Evolutionary conservation across 805 yeast species (phyloP).

Genomic region (Pichia deserticola): DNA sequence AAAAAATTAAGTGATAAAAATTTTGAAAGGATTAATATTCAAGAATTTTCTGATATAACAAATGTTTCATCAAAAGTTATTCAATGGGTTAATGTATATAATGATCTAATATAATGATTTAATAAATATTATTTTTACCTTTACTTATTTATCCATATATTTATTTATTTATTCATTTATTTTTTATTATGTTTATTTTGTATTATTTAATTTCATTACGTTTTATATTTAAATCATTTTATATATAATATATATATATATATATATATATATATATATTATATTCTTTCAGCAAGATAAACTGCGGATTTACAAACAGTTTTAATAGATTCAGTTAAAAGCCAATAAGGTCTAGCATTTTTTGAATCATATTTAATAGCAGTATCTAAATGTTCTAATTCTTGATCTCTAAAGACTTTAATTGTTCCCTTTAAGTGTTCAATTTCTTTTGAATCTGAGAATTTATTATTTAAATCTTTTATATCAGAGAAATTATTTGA

Average conservation of each 20-base stretch:
- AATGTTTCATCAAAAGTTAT: constrained; percentile 72
- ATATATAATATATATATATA: not conserved
- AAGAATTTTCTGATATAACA: constrained; percentile 78
- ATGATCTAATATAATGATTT: constrained; percentile 20
- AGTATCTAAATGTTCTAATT: constrained; percentile 88
- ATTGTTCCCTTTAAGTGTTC: constrained; percentile 51
- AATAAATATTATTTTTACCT: too few relatives aligned
- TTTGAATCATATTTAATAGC: constrained; percentile 91
- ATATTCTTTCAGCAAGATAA: constrained; percentile 82
- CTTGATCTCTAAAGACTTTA: constrained; percentile 83
- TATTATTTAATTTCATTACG: too few relatives aligned
- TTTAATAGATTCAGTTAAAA: constrained; percentile 84
- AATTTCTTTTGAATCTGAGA: constrained; percentile 46
- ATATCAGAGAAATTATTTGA: constrained; percentile 54
- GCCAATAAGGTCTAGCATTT: constrained; percentile 84
- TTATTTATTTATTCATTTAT: not conserved
- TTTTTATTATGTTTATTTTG: not conserved
- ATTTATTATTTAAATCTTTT: constrained; percentile 23
- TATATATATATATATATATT: constrained; percentile 8
- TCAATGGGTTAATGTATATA: constrained; percentile 58
- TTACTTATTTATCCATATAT: not conserved
- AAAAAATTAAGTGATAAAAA: constrained; percentile 60
- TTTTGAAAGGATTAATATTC: constrained; percentile 63
- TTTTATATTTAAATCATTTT: not conserved
- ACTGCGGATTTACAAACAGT: constrained; percentile 81